Evolutionary conservation across 2,329 filamentous ascomycete species (phyloP).

Genomic region (Phaeosphaeriaceae sp.): DNA sequence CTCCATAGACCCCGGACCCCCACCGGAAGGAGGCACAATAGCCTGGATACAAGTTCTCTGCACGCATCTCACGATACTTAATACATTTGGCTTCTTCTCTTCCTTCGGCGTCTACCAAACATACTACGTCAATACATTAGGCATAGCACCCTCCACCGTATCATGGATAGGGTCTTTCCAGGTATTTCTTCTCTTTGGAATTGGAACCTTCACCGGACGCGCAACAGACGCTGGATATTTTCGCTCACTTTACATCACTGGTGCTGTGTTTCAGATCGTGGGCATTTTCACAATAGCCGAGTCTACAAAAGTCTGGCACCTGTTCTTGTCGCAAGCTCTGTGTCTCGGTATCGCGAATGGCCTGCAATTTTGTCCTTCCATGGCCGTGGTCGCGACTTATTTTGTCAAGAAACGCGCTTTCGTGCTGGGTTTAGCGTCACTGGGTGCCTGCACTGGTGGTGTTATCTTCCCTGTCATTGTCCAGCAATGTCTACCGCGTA

Average conservation of each 20-base stretch:
- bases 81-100: conserved; percentile 61
- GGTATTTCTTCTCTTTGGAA: conserved; percentile 39
- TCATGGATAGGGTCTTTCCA: conserved; percentile 44
- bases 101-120: conserved; percentile 65
- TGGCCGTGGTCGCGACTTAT: conserved; percentile 57
- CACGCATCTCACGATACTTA: conserved; percentile 61
- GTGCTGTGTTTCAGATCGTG: conserved; percentile 41
- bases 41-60: conserved; percentile 63
- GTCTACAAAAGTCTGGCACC: conserved; percentile 39
- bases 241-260: conserved; percentile 33
- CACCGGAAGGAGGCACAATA: conserved; percentile 56
- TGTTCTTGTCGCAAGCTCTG: conserved; percentile 58
- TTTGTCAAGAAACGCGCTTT: conserved; percentile 38
- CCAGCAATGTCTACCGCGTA: conserved; percentile 35
- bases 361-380: conserved; percentile 62
- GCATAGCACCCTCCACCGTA: conserved; percentile 42
- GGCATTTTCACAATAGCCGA: conserved; percentile 41
- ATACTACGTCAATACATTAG: conserved; percentile 55
- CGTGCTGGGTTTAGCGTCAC: conserved; percentile 36
- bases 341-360: conserved; percentile 61
- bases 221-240: conserved; percentile 41
- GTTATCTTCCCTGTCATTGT: conserved; percentile 43
- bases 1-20: conserved; percentile 33
- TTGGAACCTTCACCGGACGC: conserved; percentile 39
- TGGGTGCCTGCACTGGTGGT: conserved; percentile 39